Evolutionary conservation across 2,329 filamentous ascomycete species (phyloP), one percentile per base, ranked within the genome.

Genomic region (Colletotrichum tropicale): DNA sequence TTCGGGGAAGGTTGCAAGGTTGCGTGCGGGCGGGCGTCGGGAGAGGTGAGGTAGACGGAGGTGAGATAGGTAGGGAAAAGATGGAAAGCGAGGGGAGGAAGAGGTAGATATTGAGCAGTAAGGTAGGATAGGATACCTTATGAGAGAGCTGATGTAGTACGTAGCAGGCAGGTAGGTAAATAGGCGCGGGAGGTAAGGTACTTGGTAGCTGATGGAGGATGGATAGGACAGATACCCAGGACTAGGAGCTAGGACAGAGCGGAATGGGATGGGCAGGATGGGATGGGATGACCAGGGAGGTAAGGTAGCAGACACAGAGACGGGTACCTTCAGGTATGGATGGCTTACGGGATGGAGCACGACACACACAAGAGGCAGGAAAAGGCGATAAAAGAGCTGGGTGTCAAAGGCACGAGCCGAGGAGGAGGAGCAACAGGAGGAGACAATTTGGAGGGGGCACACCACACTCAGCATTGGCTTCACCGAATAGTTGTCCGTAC

Each of bases 401-500:
- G 36, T 32, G 58, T 65, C 71, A 43, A 72, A 67, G 69, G 62
- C 69, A 72, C 73, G 43, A 72, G 69, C 69, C 73, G 69, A 67
- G 30, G 32, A 36, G 55, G 38, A 16, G 32, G 30, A 55, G 52
- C 28, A 61, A 13, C 16, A 34, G 21, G 67, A 62, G 36, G 60
- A 58, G 38, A 52, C 43, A 21, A 52, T 52, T 0, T 30, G 55
- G 55, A 24, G 21, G 18, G 56, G 58, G 6, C n/a, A 62, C 58
- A 34, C 43, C 43, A 52, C 43, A 52, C n/a, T 52, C 43, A 52
- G 43, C 43, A 52, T 52, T 52, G 43, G 43, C 43, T 52, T 52
- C 43, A 52, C 43, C 43, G 43, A 52, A 52, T 52, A 52, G 43
- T n/a, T 52, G 12, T 21, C 6, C n/a, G 58, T 28, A 61, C 58